These are phyloP conservation scores for Solanum piurae DNA, from an alignment of 257 asterid genomes.

Conservation along the genomic window DNA sequence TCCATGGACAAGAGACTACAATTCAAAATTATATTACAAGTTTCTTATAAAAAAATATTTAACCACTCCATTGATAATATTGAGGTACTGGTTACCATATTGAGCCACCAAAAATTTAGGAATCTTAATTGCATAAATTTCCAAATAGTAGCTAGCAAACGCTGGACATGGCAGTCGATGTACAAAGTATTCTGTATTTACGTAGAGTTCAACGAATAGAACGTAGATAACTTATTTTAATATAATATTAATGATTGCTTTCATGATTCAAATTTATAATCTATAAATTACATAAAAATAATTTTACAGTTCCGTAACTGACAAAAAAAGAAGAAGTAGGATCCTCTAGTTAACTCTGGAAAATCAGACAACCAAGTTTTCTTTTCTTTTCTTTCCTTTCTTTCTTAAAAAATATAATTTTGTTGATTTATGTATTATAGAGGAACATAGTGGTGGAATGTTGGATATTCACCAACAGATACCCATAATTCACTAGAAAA, in stretches of 20 bases:
- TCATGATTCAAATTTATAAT: neutral
- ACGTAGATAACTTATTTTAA: neutral
- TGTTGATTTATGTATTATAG: neutral
- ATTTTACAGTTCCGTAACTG: neutral
- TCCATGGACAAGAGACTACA: neutral
- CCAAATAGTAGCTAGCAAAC: neutral
- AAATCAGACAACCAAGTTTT: neutral
- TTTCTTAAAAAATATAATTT: neutral
- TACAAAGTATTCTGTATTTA: neutral
- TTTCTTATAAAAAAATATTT: neutral
- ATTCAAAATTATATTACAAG: neutral
- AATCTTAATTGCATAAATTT: neutral
- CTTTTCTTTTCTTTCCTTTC: too few relatives aligned
- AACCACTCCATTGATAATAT: neutral
- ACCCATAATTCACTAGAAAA: neutral
- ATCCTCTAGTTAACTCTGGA: neutral
- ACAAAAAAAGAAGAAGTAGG: neutral
- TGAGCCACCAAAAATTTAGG: neutral
- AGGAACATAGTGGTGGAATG: neutral
- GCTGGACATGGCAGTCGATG: neutral
- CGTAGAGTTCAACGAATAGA: accelerated
- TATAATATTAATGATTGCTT: accelerated
- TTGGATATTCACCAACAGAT: neutral
- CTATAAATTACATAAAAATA: neutral
- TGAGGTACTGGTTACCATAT: neutral